Conservation (phyloP, 2,329 filamentous ascomycete genomes). For the Trichoderma asperellum region DNA sequence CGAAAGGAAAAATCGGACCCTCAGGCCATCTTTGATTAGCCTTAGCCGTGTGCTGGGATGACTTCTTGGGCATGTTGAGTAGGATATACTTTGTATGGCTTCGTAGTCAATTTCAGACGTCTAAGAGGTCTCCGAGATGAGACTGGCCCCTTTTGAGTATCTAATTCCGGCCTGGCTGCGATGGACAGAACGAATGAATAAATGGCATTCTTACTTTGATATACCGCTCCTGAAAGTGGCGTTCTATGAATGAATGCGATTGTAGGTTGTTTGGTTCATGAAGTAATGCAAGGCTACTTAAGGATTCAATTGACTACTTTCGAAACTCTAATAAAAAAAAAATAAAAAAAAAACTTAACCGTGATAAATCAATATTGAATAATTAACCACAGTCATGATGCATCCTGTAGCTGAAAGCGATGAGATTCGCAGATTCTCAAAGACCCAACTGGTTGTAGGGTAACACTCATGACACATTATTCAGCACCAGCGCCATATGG, state of each 20-base stretch:
- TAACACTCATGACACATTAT: background rate
- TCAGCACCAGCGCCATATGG: background rate
- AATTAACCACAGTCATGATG: no score
- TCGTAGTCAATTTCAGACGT: background rate
- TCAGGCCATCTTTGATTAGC: background rate
- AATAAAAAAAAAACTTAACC: background rate
- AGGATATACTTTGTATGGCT: no score
- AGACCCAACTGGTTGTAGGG: background rate
- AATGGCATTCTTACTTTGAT: no score
- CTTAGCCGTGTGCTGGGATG: background rate
- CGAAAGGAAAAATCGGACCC: conserved; percentile 11
- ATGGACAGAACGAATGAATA: background rate
- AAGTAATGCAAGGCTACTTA: background rate
- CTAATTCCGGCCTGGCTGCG: background rate
- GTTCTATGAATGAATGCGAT: background rate
- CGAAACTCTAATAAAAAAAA: no score
- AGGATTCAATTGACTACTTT: background rate
- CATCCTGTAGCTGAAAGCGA: background rate
- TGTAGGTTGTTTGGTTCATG: background rate
- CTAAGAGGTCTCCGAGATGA: background rate
- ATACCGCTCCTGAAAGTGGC: background rate
- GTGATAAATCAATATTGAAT: background rate
- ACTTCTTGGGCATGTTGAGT: no score
- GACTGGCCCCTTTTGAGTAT: background rate
- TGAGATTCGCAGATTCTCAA: background rate